Evolutionary conservation across 2,329 filamentous ascomycete genomes (phyloP).

Genomic region (Fusarium paranaense): DNA sequence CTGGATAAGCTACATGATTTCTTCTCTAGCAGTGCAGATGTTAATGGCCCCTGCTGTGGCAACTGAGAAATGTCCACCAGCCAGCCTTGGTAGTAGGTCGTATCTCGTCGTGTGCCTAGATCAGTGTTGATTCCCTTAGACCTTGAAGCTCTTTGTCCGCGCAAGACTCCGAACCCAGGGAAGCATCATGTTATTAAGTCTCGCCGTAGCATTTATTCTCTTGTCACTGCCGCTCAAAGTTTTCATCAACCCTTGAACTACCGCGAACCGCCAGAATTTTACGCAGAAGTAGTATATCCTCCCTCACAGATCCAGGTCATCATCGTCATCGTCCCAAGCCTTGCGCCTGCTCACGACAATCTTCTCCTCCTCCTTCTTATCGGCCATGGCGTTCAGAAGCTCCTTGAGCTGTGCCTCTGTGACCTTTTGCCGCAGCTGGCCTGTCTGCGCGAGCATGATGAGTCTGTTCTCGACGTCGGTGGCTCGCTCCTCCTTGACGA

Average conservation of each 20-base stretch:
- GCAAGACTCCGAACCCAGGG: neutral
- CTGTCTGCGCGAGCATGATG: conserved; percentile 88
- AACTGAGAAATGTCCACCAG: neutral
- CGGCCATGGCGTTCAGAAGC: conserved; percentile 84
- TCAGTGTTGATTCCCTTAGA: neutral
- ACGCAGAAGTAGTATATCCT: neutral
- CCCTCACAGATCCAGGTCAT: conserved; percentile 73
- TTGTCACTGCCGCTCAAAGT: neutral
- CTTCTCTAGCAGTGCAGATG: neutral
- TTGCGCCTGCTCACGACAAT: conserved; percentile 89
- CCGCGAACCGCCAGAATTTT: neutral
- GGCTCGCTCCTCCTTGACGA: conserved; percentile 94
- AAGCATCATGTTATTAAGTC: neutral
- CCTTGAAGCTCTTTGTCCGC: neutral
- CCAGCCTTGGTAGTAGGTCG: neutral
- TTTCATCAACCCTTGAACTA: neutral
- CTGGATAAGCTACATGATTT: neutral
- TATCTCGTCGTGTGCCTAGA: neutral
- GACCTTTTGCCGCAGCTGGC: conserved; percentile 88
- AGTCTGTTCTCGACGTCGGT: conserved; percentile 91
- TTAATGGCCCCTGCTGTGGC: neutral
- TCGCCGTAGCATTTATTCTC: neutral
- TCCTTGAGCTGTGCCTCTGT: conserved; percentile 95
- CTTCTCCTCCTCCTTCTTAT: conserved; percentile 82
- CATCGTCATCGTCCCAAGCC: conserved; percentile 87